phyloP scores from a whole-genome alignment of 768 basidiomycete genomes.

The Naganishia kalamii region DNA sequence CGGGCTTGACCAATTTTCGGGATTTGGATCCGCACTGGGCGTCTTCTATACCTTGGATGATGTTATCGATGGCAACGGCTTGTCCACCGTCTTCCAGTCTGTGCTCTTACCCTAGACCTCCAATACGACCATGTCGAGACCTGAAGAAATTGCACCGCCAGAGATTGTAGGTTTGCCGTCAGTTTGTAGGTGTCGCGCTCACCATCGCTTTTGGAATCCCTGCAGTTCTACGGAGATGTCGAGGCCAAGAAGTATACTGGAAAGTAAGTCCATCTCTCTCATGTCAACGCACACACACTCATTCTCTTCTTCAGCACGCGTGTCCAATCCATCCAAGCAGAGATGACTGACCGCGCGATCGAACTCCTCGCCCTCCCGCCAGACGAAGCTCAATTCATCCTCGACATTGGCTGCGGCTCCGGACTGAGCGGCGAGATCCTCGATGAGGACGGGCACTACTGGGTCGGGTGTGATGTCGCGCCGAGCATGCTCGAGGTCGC shows the following conservation, averaged over 20 bases:
- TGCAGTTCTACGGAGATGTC: constrained; percentile 88
- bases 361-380: constrained; percentile 79
- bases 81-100: no score
- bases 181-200: constrained; percentile 3
- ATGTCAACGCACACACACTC: neutral
- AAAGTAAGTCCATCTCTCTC: constrained; percentile 57
- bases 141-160: constrained; percentile 80
- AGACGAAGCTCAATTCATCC: constrained; percentile 71
- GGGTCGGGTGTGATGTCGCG: constrained; percentile 90
- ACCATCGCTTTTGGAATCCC: constrained; percentile 3
- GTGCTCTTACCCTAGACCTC: no score
- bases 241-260: constrained; percentile 95
- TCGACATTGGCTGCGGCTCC: constrained; percentile 97
- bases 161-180: constrained; percentile 63
- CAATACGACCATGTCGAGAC: constrained; percentile 62
- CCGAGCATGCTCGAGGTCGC: constrained; percentile 99
- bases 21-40: constrained; percentile 4
- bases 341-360: constrained; percentile 93
- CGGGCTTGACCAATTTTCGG: neutral
- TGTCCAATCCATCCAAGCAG: constrained; percentile 90
- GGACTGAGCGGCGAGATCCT: constrained; percentile 93
- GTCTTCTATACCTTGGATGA: neutral
- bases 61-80: no score
- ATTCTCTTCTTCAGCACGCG: constrained; percentile 61
- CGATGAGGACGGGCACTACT: constrained; percentile 85